Percentiles rank a stretch among this genome's conserved stretches.
Evolutionary conservation across 805 yeast species (phyloP).

Genomic region (Isabelozyma rhagii): DNA sequence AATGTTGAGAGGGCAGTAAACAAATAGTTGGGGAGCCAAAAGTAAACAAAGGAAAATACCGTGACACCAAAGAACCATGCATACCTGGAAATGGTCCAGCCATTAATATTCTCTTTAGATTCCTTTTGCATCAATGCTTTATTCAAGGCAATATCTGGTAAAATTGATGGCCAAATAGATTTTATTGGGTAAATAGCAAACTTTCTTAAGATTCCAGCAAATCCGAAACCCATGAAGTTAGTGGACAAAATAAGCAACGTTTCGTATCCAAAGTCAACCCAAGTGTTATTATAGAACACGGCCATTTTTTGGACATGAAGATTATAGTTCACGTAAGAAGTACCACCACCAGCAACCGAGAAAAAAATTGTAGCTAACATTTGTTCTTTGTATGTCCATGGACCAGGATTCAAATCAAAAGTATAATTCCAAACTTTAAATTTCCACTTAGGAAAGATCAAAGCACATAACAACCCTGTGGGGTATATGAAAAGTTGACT

Average conservation of each 20-base stretch:
- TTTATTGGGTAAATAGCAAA: slow-evolving; percentile 47
- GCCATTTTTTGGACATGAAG: slow-evolving; percentile 18
- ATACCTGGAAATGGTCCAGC: slow-evolving; percentile 29
- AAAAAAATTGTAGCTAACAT: slow-evolving; percentile 52
- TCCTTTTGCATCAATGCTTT: slow-evolving; percentile 22
- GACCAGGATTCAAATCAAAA: slow-evolving; percentile 4
- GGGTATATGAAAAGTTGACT: slow-evolving; percentile 45
- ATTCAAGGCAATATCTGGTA: slow-evolving; percentile 28
- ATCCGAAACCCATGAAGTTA: slow-evolving; percentile 28
- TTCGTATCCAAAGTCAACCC: slow-evolving; percentile 22
- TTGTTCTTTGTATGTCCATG: slow-evolving; percentile 58
- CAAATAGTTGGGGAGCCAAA: slow-evolving; percentile 45
- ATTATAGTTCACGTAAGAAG: slow-evolving; percentile 14
- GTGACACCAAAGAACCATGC: slow-evolving; percentile 11
- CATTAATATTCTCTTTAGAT: slow-evolving; percentile 24
- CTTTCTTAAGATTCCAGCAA: slow-evolving; percentile 27
- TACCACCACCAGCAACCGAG: slow-evolving; percentile 15
- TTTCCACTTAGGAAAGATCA: slow-evolving; percentile 34
- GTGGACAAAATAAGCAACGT: slow-evolving; percentile 18
- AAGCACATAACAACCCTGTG: slow-evolving; percentile 32
- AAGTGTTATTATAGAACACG: slow-evolving; percentile 26
- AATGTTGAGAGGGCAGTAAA: slow-evolving; percentile 41
- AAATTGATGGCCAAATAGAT: slow-evolving; percentile 50
- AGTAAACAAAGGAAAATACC: slow-evolving; percentile 33
- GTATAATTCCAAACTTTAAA: slow-evolving; percentile 14